Evolutionary conservation across 306 rosid genomes (phyloP), one percentile per base, ranked within the genome.

Genomic region (Canavalia ensiformis): DNA sequence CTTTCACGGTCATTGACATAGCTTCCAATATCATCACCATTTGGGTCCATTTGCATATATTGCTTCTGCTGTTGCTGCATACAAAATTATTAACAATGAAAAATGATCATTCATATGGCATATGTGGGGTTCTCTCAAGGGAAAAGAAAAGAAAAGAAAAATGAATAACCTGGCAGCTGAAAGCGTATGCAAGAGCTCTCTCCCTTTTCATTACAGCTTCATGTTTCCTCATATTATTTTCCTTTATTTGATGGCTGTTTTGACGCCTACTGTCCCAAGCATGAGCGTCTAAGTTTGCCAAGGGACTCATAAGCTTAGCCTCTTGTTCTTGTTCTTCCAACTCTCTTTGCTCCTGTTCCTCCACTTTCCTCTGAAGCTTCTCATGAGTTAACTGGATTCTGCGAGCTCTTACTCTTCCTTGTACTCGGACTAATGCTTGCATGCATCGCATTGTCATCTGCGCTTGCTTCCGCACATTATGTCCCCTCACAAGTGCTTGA

Each of bases 401-500:
- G 13, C 94, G 90, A 25, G 94, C 94, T 44, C 93, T 86, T 8
- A 95, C 97, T 86, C 94, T 87, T 31, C 90, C 90, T 46, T 95
- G 99, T 4, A 93, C 99, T 0, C 99, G 79, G 2, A 95, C 99
- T 29, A 95, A 75, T 10, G 99, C 99, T 80, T 95, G 97, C 98
- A 95, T 95, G 80, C 99, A 93, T 5, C 97, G 87, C 99, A 95
- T 95, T 46, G 99, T 95, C 96, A 91, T 85, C 30, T 90, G 94
- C 6, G 99, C 98, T 89, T 95, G 99, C 87, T 93, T 95, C 11
- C 99, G 67, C 49, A 95, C 99, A 58, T 93, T 93, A 45, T 95
- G 91, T 11, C 99, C 98, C 79, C 99, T 91, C 77, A 93, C 99
- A 45, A 95, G 84, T 54, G 99, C 99, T 54, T 95, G 99, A 35